phyloP scores from a whole-genome alignment of 306 rosid species.

The Castanopsis chinensis region DNA sequence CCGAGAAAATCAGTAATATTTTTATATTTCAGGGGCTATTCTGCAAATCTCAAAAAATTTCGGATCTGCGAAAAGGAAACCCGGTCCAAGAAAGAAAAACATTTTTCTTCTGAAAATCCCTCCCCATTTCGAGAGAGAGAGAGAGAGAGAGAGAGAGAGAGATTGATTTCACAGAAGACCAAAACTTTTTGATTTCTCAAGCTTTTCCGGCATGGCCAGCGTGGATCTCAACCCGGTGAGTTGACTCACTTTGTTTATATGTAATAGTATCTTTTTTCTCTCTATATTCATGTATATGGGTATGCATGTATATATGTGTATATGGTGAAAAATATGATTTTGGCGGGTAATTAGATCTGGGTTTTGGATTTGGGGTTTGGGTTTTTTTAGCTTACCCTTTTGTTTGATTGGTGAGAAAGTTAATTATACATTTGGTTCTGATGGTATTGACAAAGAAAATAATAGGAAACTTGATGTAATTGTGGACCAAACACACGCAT shows the following conservation, averaged over 20 bases:
- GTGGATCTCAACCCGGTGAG: conserved; percentile 54
- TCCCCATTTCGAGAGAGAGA: background rate
- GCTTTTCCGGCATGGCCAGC: background rate
- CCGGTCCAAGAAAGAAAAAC: background rate
- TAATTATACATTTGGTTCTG: background rate
- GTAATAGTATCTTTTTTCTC: background rate
- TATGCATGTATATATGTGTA: background rate
- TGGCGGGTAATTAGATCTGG: background rate
- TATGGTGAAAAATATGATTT: background rate
- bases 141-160: background rate
- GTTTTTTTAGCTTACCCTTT: background rate
- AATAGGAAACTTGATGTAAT: background rate
- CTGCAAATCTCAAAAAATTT: background rate
- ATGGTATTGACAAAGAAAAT: background rate
- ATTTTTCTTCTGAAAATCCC: background rate
- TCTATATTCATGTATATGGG: background rate
- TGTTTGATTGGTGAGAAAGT: background rate
- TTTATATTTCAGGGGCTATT: background rate
- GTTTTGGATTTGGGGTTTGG: background rate
- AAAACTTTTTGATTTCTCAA: background rate
- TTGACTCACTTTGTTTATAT: background rate
- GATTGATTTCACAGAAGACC: background rate
- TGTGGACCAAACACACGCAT: background rate
- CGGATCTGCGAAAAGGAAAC: background rate
- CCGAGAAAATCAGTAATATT: background rate